A percentile compares a stretch with the other conserved stretches of the same genome.
phyloP scores from a whole-genome alignment of 441 rosid genomes.

The Adansonia grandidieri region DNA sequence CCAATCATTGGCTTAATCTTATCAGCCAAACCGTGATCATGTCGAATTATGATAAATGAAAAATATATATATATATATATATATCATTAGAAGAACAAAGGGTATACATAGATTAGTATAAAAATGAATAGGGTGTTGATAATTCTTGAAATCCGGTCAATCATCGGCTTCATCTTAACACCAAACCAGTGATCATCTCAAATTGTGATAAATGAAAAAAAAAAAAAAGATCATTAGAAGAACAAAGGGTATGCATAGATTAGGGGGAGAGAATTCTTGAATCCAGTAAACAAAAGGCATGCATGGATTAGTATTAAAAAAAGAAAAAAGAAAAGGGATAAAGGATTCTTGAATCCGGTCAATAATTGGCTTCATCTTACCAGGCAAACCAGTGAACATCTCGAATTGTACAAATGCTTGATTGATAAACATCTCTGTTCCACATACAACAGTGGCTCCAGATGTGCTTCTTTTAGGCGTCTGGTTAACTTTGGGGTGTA shows the following conservation, averaged over 20 bases:
- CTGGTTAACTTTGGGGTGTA: constrained; percentile 60
- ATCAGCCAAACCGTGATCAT: too few relatives aligned
- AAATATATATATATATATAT: too few relatives aligned
- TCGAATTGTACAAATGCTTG: constrained; percentile 62
- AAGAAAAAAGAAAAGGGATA: not conserved
- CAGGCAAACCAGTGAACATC: constrained; percentile 62
- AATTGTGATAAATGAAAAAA: too few relatives aligned
- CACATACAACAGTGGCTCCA: constrained; percentile 52
- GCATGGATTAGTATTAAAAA: not conserved
- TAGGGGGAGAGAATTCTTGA: too few relatives aligned
- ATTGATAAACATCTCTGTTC: constrained; percentile 58
- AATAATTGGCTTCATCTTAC: constrained; percentile 34
- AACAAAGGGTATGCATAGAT: not conserved
- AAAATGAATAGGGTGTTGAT: too few relatives aligned
- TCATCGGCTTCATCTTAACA: too few relatives aligned
- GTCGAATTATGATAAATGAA: too few relatives aligned
- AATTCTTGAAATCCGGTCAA: too few relatives aligned
- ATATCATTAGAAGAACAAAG: too few relatives aligned
- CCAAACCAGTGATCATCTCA: too few relatives aligned
- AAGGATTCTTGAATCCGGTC: not conserved
- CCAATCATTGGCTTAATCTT: too few relatives aligned
- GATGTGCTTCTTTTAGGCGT: constrained; percentile 56
- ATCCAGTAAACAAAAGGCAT: not conserved
- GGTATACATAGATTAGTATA: too few relatives aligned
- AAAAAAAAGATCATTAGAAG: not conserved